A percentile compares a stretch with the other conserved stretches of the same genome.
Conservation (phyloP, 139 green algal genomes). For the Chlamydomonas sphaeroides region DNA sequence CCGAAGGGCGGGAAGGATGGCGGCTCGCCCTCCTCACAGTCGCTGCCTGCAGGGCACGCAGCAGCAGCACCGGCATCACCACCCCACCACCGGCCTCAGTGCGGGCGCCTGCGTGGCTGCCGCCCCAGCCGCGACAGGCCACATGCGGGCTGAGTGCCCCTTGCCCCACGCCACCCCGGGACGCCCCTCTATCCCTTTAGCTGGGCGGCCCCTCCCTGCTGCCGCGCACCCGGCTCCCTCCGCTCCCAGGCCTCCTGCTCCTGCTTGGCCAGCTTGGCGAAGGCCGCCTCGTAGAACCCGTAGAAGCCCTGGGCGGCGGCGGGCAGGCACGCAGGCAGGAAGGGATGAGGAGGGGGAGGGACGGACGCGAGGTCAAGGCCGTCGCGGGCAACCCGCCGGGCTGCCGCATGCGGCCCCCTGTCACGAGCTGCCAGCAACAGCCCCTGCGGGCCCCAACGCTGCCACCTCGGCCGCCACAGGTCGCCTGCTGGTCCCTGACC, state of each 20-base stretch:
- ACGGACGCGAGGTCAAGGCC: no score
- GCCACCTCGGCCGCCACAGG: no score
- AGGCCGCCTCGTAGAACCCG: conserved; percentile 85
- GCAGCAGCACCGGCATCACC: background rate
- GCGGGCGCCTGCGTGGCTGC: no score
- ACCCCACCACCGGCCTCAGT: background rate
- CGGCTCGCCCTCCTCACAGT: conserved; percentile 14
- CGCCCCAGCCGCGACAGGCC: no score
- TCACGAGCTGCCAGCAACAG: background rate
- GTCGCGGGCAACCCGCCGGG: no score
- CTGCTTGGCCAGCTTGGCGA: conserved; percentile 75
- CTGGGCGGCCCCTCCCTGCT: no score
- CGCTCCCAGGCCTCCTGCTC: conserved; percentile 65
- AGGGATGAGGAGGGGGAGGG: no score
- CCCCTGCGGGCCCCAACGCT: background rate
- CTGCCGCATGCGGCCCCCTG: no score
- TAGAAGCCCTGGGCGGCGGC: conserved; percentile 85
- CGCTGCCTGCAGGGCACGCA: background rate
- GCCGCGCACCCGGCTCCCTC: conserved; percentile 14
- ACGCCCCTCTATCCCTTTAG: no score
- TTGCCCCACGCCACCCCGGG: no score
- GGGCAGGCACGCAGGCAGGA: background rate
- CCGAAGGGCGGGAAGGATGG: conserved; percentile 45
- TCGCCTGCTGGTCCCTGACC: no score
- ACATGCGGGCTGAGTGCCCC: no score